Conservation (phyloP, 2,329 filamentous ascomycete species). For the Ceratocystis cubensis region DNA sequence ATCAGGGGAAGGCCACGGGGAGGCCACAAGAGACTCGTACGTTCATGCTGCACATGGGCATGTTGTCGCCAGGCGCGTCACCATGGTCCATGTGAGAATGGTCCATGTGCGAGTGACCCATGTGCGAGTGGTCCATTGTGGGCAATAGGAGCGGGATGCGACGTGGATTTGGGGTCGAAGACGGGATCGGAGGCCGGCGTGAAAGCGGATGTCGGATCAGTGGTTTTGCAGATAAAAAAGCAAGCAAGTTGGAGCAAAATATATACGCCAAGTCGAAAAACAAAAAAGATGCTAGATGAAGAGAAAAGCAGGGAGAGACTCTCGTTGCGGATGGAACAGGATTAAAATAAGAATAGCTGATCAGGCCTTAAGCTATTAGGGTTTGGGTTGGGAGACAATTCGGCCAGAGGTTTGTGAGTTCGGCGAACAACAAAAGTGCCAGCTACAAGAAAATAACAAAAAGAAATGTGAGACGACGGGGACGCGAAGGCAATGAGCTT, state of each 20-base stretch:
- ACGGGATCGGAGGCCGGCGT: neutral
- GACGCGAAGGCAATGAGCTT: neutral
- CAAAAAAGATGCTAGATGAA: neutral
- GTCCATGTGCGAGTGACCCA: conserved; percentile 27
- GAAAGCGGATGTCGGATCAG: neutral
- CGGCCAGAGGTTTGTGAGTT: too few species aligned
- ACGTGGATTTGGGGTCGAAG: neutral
- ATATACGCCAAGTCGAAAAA: neutral
- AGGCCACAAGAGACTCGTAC: conserved; percentile 37
- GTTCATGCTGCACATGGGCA: conserved; percentile 79
- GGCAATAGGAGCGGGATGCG: neutral
- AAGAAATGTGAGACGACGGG: neutral
- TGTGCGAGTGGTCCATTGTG: conserved; percentile 20
- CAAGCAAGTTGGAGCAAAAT: neutral
- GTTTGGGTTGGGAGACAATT: neutral
- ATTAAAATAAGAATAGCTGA: conserved; percentile 2
- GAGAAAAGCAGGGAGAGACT: neutral
- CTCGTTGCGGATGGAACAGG: neutral
- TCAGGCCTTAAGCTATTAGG: neutral
- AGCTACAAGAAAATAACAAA: neutral
- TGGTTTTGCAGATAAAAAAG: neutral
- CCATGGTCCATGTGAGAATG: conserved; percentile 36
- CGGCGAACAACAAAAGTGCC: neutral
- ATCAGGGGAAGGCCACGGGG: too few species aligned
- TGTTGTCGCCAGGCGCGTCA: conserved; percentile 44